phyloP scores from a whole-genome alignment of 2,329 filamentous ascomycete genomes.

The Fusarium sp. region DNA sequence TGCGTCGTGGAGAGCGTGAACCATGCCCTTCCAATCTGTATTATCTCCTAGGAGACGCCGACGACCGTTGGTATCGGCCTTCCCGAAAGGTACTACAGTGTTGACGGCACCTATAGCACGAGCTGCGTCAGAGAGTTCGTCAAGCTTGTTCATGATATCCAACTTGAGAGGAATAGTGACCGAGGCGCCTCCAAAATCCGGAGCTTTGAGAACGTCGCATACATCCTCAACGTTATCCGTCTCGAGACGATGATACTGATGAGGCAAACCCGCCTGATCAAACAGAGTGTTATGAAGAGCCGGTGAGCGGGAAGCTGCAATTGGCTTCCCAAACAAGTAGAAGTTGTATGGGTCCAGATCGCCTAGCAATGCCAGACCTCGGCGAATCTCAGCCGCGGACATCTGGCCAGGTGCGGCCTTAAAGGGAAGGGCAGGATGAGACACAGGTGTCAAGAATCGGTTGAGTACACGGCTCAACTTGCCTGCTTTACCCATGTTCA shows the following conservation, averaged over 20 bases:
- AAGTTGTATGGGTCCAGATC: constrained; percentile 82
- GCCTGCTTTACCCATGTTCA: constrained; percentile 93
- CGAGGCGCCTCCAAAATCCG: constrained; percentile 90
- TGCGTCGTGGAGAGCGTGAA: constrained; percentile 78
- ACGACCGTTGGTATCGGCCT: constrained; percentile 56
- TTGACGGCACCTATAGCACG: constrained; percentile 92
- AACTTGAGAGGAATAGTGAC: constrained; percentile 97
- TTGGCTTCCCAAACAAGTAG: constrained; percentile 88
- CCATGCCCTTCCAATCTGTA: constrained; percentile 96
- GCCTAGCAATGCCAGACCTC: constrained; percentile 81
- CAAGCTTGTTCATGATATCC: constrained; percentile 84
- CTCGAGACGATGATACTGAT: constrained; percentile 82
- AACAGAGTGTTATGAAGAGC: constrained; percentile 92
- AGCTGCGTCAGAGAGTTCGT: constrained; percentile 83
- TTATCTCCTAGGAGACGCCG: constrained; percentile 83
- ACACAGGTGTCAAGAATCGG: constrained; percentile 93
- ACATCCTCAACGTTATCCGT: constrained; percentile 75
- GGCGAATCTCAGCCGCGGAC: constrained; percentile 88
- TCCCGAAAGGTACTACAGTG: constrained; percentile 78
- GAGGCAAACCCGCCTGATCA: constrained; percentile 80
- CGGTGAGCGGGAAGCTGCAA: constrained; percentile 85
- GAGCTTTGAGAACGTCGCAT: constrained; percentile 72
- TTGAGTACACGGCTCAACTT: constrained; percentile 94
- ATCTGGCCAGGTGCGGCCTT: constrained; percentile 95
- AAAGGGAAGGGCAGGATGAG: constrained; percentile 88